These are phyloP conservation scores for Apiospora marii DNA, from an alignment of 2,329 filamentous ascomycete genomes.

Conservation along the genomic window DNA sequence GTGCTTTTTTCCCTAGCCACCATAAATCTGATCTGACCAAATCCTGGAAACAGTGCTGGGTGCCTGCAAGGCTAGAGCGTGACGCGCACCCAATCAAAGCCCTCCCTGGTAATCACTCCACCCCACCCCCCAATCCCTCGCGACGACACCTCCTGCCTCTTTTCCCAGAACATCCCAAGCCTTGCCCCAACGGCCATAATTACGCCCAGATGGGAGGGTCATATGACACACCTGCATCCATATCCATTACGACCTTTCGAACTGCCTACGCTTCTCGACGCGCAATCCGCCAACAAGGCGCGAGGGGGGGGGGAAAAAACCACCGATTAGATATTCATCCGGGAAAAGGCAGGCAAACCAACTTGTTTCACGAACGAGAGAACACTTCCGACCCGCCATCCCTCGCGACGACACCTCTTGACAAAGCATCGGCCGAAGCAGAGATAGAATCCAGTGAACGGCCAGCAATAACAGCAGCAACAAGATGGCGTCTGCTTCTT, in stretches of 20 bases:
- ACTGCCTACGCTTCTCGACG: constrained; percentile 17
- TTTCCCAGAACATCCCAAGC: constrained; percentile 32
- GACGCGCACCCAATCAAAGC: constrained; percentile 22
- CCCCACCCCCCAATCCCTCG: constrained; percentile 19
- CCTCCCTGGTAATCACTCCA: neutral
- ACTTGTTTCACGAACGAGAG: neutral
- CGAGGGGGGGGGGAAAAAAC: neutral
- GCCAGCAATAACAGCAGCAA: neutral
- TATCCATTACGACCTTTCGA: constrained; percentile 26
- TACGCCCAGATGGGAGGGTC: constrained; percentile 33
- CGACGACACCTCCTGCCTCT: constrained; percentile 42
- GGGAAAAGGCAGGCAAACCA: neutral
- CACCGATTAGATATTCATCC: neutral
- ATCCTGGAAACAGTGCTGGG: constrained; percentile 3
- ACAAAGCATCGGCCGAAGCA: neutral
- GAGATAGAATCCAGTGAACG: neutral
- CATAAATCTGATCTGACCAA: constrained; percentile 4
- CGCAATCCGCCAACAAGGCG: constrained; percentile 11
- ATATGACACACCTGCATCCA: constrained; percentile 35
- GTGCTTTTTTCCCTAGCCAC: constrained; percentile 1
- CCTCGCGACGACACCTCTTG: neutral
- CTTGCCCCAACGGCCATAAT: constrained; percentile 31
- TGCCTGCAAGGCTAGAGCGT: constrained; percentile 16
- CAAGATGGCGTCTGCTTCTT: constrained; percentile 83
- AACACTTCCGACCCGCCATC: constrained; percentile 3